Conservation (phyloP, 345 rosid genomes). For the Arabis alpina region DNA sequence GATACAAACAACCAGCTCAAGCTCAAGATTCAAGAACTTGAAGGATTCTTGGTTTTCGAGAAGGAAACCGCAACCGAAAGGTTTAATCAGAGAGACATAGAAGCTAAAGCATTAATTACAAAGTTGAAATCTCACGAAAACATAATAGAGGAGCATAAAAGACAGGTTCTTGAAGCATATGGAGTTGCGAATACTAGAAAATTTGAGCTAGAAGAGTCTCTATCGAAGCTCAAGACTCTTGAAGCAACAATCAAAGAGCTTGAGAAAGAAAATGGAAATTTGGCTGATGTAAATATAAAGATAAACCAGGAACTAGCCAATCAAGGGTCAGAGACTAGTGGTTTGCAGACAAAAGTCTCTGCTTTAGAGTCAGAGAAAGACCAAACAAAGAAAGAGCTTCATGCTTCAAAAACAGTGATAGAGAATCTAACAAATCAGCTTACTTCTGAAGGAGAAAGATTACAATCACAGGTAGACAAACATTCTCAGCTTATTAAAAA, state of each 20-base stretch:
- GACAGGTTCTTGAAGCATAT: constrained; percentile 59
- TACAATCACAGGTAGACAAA: constrained; percentile 66
- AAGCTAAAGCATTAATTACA: constrained; percentile 58
- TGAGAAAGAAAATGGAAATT: constrained; percentile 67
- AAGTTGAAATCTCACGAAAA: constrained; percentile 56
- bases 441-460: constrained; percentile 64
- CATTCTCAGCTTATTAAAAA: background rate
- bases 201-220: constrained; percentile 63
- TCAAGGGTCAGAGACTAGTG: constrained; percentile 57
- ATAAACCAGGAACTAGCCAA: constrained; percentile 70
- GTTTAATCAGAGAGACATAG: constrained; percentile 55
- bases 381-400: constrained; percentile 64
- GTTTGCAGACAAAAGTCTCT: constrained; percentile 56
- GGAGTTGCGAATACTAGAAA: constrained; percentile 52
- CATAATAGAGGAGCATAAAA: constrained; percentile 55
- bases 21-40: constrained; percentile 69
- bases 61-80: constrained; percentile 39
- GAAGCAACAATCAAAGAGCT: constrained; percentile 64
- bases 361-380: constrained; percentile 59
- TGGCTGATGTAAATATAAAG: constrained; percentile 76
- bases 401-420: constrained; percentile 53
- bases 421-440: constrained; percentile 64
- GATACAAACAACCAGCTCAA: constrained; percentile 75
- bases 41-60: constrained; percentile 56
- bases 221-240: constrained; percentile 52